Percentiles rank a stretch among this genome's conserved stretches.
phyloP scores from a whole-genome alignment of 306 rosid species.

The Sicyos baderoa region DNA sequence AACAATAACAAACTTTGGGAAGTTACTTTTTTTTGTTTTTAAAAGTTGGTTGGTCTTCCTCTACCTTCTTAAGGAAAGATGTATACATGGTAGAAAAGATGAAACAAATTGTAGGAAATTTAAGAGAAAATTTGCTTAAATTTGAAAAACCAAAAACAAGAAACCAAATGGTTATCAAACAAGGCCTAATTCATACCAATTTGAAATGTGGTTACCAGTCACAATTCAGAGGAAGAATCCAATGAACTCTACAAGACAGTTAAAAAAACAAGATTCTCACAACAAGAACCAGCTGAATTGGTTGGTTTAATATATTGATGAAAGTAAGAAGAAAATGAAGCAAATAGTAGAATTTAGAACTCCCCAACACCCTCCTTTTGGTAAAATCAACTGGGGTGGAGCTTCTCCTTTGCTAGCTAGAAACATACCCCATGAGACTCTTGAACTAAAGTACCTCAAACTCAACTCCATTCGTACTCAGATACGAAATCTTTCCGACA shows the following conservation, averaged over 20 bases:
- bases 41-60: no score
- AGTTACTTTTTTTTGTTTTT: no score
- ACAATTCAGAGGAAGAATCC: slow-evolving; percentile 23
- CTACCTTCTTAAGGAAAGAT: no score
- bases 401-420: slow-evolving; percentile 76
- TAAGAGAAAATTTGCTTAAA: no score
- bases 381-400: slow-evolving; percentile 70
- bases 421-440: slow-evolving; percentile 54
- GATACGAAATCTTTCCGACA: slow-evolving; percentile 38
- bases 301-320: background rate
- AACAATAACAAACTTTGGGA: no score
- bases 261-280: background rate
- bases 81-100: no score
- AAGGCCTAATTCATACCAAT: background rate
- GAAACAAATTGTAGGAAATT: no score
- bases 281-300: background rate
- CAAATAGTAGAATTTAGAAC: slow-evolving; percentile 45
- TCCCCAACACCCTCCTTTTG: slow-evolving; percentile 63
- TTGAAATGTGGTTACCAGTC: background rate
- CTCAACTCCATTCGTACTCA: slow-evolving; percentile 32
- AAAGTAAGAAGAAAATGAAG: background rate
- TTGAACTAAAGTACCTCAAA: slow-evolving; percentile 43
- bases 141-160: no score
- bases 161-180: no score
- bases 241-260: slow-evolving; percentile 12